Conservation (phyloP, 768 basidiomycete species). For the Rickenella mellea region DNA sequence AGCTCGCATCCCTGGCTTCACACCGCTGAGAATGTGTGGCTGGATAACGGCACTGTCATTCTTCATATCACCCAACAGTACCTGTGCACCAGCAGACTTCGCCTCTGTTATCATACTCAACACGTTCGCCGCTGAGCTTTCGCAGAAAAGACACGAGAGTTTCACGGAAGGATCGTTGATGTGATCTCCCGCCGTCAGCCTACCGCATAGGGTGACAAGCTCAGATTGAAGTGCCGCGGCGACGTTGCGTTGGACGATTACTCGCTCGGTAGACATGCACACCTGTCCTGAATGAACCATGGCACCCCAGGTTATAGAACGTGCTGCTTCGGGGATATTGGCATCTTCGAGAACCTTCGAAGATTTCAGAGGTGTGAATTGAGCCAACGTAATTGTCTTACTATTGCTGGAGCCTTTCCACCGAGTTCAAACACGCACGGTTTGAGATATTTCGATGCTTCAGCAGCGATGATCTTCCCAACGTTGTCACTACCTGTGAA, state of each 20-base stretch:
- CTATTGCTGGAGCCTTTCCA: slow-evolving; percentile 43
- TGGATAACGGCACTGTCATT: slow-evolving; percentile 33
- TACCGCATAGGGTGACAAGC: slow-evolving; percentile 21
- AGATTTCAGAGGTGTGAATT: neutral
- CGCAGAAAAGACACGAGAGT: slow-evolving; percentile 33
- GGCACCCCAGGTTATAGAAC: slow-evolving; percentile 34
- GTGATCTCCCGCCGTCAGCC: slow-evolving; percentile 31
- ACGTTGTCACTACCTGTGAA: slow-evolving; percentile 50
- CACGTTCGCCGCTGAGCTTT: slow-evolving; percentile 35
- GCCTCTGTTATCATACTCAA: slow-evolving; percentile 36
- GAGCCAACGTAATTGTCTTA: slow-evolving; percentile 15
- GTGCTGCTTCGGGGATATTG: slow-evolving; percentile 42
- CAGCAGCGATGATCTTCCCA: slow-evolving; percentile 40
- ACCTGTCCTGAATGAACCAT: slow-evolving; percentile 43
- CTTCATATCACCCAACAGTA: slow-evolving; percentile 33
- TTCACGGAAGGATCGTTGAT: slow-evolving; percentile 20
- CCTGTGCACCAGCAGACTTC: slow-evolving; percentile 30
- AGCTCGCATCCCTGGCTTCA: slow-evolving; percentile 37
- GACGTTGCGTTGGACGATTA: slow-evolving; percentile 38
- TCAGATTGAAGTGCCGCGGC: slow-evolving; percentile 25
- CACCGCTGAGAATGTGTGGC: slow-evolving; percentile 41
- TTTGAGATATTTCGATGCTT: slow-evolving; percentile 47
- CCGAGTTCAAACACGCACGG: slow-evolving; percentile 48
- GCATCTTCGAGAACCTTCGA: slow-evolving; percentile 43
- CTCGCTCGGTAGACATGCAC: slow-evolving; percentile 51